Evolutionary conservation across 2,329 filamentous ascomycete genomes (phyloP).

Genomic region (Ustulina deusta): DNA sequence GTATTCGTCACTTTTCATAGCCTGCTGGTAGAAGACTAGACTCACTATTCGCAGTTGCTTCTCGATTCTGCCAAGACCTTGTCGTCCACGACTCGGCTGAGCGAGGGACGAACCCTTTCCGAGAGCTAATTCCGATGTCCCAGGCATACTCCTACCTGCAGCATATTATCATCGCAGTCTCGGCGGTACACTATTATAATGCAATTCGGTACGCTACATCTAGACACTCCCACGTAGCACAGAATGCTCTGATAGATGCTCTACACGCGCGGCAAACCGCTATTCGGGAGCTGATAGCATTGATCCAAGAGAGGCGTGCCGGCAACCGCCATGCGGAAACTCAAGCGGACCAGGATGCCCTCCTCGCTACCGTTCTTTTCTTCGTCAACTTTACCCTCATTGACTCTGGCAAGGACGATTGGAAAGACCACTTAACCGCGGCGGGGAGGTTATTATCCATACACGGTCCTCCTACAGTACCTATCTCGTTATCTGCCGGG

Average conservation of each 20-base stretch:
- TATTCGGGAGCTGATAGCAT: conserved; percentile 57
- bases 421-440: conserved; percentile 61
- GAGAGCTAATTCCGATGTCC: conserved; percentile 62
- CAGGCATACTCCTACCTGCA: conserved; percentile 59
- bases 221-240: conserved; percentile 36
- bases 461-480: conserved; percentile 23
- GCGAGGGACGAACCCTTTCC: conserved; percentile 59
- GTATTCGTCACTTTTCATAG: conserved; percentile 41
- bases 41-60: conserved; percentile 42
- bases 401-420: conserved; percentile 59
- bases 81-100: conserved; percentile 60
- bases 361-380: conserved; percentile 63
- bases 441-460: conserved; percentile 56
- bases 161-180: conserved; percentile 62
- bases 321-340: conserved; percentile 43
- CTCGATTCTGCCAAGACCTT: conserved; percentile 64
- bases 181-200: conserved; percentile 63
- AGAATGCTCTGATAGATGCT: conserved; percentile 60
- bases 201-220: conserved; percentile 54
- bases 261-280: conserved; percentile 61
- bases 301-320: conserved; percentile 50
- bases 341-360: conserved; percentile 58
- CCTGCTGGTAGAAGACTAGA: neutral
- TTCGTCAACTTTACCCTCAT: conserved; percentile 66
- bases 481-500: conserved; percentile 5